Percentiles rank a stretch among this genome's conserved stretches.
Conservation (phyloP, 2,329 filamentous ascomycete genomes). For the Aspergillus fischeri region DNA sequence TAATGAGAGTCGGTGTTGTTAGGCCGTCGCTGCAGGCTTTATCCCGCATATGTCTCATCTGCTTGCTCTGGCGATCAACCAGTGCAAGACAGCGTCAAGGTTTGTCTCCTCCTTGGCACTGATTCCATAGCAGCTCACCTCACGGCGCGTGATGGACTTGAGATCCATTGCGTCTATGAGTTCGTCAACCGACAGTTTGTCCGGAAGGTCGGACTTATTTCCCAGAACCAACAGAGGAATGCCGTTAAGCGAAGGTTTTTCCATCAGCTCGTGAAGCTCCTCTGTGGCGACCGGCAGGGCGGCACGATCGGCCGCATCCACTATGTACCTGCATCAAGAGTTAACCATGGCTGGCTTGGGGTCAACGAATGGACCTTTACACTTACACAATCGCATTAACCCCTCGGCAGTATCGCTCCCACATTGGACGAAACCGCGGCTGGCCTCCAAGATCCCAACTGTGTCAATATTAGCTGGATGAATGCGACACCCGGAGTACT, state of each 20-base stretch:
- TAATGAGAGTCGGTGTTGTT: constrained; percentile 6
- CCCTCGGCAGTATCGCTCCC: constrained; percentile 96
- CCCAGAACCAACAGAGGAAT: constrained; percentile 92
- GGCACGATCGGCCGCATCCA: constrained; percentile 84
- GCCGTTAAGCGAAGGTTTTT: constrained; percentile 75
- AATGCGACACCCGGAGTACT: neutral
- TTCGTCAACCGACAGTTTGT: constrained; percentile 89
- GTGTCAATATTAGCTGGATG: constrained; percentile 17
- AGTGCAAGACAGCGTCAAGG: constrained; percentile 92
- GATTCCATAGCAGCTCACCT: constrained; percentile 98
- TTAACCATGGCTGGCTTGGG: constrained; percentile 7
- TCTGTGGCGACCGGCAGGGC: constrained; percentile 82
- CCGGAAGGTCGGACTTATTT: constrained; percentile 94
- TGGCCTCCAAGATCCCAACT: constrained; percentile 97
- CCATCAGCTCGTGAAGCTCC: constrained; percentile 84
- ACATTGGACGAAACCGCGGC: constrained; percentile 96
- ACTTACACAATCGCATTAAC: constrained; percentile 90
- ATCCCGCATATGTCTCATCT: constrained; percentile 48
- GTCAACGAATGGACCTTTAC: neutral
- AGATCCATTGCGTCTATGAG: constrained; percentile 89
- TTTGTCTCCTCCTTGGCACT: constrained; percentile 99
- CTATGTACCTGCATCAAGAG: constrained; percentile 66
- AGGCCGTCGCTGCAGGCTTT: neutral
- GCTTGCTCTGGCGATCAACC: constrained; percentile 85
- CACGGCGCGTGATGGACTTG: constrained; percentile 81